Base-by-base conservation (phyloP, 352 stramenopile species). In the Pythium aristosporum region DNA sequence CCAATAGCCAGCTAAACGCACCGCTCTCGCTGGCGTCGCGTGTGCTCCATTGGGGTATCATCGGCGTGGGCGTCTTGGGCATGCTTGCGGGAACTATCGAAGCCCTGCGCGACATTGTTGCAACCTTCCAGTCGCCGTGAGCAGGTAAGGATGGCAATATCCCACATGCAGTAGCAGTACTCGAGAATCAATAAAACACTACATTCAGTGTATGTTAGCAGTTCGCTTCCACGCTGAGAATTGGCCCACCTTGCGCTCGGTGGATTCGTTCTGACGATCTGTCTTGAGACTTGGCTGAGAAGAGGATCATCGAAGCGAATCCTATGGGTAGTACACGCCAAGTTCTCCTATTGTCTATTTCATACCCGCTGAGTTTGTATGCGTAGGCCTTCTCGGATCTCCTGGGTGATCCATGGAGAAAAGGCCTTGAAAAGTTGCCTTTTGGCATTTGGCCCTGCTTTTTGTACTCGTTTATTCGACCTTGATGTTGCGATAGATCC, bases 401-500 rank as follows among this genome's bases (percentile, higher is more conserved):
- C 39, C 39, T 46, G 12, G 39, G 10, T 2, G 37, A 49, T 11
- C 43, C 15, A 23, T 20, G 25, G 25, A 5, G 25, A 30, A 30
- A 30, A 30, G 25, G 25, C 25, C 25, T 30, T 5, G 3, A 5
- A 30, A 30, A 30, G 25, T 30, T n/a, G n/a, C n/a, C 32, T 36
- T 9, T 36, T 39, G 34, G 34, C 34, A 30, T 30, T 30, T 5
- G 25, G 25, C 34, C 34, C 34, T 39, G 3, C 34, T 39, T 39
- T 3, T 0, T 11, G 6, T 39, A 15, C 11, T 13, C 34, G 34
- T 41, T 86, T 88, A 98, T 63, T 98, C 94, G 66, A 96, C 88
- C 75, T 98, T 98, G 66, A 98, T 97, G 72, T 98, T 97, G 47
- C 87, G 80, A 74, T 98, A 98, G 65, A 98, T 98, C 44, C 88